Evolutionary conservation across 2,329 filamentous ascomycete species (phyloP).

Genomic region (Grosmannia clavigera): DNA sequence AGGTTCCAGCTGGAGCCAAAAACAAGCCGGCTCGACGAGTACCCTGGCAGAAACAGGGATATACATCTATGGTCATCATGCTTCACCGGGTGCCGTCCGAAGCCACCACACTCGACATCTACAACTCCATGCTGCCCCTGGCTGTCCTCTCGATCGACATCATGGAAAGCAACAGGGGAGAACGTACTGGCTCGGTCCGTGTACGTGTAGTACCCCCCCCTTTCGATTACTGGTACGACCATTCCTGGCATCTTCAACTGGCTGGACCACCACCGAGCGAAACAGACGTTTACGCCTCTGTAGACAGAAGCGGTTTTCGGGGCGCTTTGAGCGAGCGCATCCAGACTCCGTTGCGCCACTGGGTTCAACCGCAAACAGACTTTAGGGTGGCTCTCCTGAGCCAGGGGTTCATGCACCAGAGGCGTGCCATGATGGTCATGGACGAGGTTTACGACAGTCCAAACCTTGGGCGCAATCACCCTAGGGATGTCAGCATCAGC

Average conservation of each 20-base stretch:
- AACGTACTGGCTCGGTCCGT: constrained; percentile 27
- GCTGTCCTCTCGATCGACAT: constrained; percentile 37
- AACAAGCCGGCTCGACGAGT: constrained; percentile 1
- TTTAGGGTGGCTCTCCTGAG: constrained; percentile 35
- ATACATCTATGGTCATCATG: constrained; percentile 2
- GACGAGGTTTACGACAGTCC: constrained; percentile 23
- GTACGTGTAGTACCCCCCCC: constrained; percentile 45
- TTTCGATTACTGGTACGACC: constrained; percentile 34
- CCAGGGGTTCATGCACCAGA: constrained; percentile 48
- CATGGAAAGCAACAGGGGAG: constrained; percentile 28
- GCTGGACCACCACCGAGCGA: background rate
- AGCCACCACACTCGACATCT: constrained; percentile 32
- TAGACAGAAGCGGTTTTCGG: constrained; percentile 7
- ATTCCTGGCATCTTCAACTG: constrained; percentile 4
- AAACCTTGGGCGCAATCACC: no score
- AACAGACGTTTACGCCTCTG: background rate
- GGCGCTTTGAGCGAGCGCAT: constrained; percentile 1
- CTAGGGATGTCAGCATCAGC: constrained; percentile 12
- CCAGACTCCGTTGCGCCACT: constrained; percentile 8
- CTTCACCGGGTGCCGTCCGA: constrained; percentile 22
- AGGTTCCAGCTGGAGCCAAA: constrained; percentile 2
- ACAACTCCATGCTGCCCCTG: constrained; percentile 30
- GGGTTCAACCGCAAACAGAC: constrained; percentile 22
- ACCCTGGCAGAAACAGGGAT: background rate
- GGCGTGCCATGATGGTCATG: constrained; percentile 47